Evolutionary conservation across 2,329 filamentous ascomycete species (phyloP).

Genomic region (Cladophialophora psammophila): DNA sequence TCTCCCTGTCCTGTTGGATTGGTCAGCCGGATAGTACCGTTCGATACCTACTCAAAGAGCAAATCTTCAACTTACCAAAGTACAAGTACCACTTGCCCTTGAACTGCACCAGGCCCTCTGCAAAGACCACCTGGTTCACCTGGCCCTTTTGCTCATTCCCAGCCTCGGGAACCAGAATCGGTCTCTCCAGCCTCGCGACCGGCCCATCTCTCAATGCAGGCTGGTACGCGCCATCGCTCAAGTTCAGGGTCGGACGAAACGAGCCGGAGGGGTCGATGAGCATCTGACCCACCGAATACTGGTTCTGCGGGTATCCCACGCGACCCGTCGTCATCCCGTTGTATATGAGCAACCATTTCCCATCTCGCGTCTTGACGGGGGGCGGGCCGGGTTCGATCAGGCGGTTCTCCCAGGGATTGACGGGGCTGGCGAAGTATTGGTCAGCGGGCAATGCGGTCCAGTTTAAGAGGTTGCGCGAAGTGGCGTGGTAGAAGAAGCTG

Average conservation of each 20-base stretch:
- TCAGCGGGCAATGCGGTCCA: constrained; percentile 40
- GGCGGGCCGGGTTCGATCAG: constrained; percentile 47
- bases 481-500: constrained; percentile 43
- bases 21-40: background rate
- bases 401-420: constrained; percentile 45
- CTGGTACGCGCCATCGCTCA: constrained; percentile 11
- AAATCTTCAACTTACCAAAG: constrained; percentile 13
- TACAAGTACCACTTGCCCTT: constrained; percentile 43
- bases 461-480: constrained; percentile 45
- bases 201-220: constrained; percentile 32
- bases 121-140: constrained; percentile 46
- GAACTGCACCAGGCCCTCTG: constrained; percentile 47
- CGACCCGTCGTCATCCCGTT: constrained; percentile 39
- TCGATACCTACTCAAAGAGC: background rate
- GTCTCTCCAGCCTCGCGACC: constrained; percentile 44
- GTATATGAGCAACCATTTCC: constrained; percentile 44
- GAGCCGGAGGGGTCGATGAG: constrained; percentile 43
- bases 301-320: constrained; percentile 42
- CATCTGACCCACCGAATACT: constrained; percentile 48
- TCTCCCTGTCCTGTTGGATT: constrained; percentile 14
- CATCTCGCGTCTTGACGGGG: constrained; percentile 47
- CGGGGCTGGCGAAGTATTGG: constrained; percentile 41
- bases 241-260: constrained; percentile 16
- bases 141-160: constrained; percentile 44
- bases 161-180: constrained; percentile 42